Base-by-base conservation (phyloP, 1,284 basidiomycete genomes). In the Chiua sp. region DNA sequence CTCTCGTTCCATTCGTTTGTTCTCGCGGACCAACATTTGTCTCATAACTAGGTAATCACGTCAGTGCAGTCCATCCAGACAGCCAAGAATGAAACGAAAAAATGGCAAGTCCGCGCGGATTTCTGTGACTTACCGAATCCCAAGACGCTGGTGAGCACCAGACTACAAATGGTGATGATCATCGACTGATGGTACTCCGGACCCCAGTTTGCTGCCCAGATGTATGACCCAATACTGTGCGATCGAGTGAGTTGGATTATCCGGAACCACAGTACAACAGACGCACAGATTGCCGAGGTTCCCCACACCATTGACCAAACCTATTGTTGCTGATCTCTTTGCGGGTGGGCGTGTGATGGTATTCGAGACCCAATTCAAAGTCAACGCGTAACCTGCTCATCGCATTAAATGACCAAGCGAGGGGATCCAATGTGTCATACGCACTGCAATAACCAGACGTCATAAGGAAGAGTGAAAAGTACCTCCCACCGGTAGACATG, bases 401-500 rank as follows among this genome's bases (percentile, higher is more conserved):
- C 8, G 20, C 18, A 28, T 8, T 53, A 47, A 18, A 46, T 8
- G 42, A 12, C 18, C 5, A 51, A 5, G 18, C 7, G 13, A 10
- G n/a, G 6, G 16, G 6, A 50, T 18, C 16, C 1, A 22, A 13
- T 16, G 26, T 46, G 22, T 11, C 33, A 28, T 42, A 75, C 81
- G 53, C 39, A 84, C 86, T 86, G 26, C 76, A 77, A 63, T 83
- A 84, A 33, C 85, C 84, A 51, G 69, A 68, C 0, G 87, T 81
- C 86, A 89, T 87, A n/a, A 88, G 75, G 76, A 90, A 91, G 69
- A 90, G 76, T 1, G 84, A 79, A 44, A 90, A 76, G 63, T 91
- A 91, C 54, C 88, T 81, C 7, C 78, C 86, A 1, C 77, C 82
- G 6, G 80, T 78, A 7, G 77, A 78, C 73, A 81, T 80, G 0